Conservation (phyloP, 1,284 basidiomycete species). For the Lentinula novae-zelandiae region DNA sequence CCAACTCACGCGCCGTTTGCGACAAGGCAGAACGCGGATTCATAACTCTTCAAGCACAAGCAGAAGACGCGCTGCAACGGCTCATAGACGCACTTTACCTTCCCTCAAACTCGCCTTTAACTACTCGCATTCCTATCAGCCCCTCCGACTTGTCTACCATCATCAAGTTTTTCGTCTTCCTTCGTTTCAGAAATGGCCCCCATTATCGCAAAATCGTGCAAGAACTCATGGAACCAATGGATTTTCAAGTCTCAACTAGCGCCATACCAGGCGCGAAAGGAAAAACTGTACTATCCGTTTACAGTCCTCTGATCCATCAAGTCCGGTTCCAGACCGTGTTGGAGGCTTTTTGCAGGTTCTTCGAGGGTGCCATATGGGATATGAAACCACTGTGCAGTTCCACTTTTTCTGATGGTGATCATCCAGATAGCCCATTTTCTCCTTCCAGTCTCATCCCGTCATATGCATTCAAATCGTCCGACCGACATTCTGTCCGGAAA, state of each 20-base stretch:
- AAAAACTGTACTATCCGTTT: slow-evolving; percentile 1
- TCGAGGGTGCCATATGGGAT: slow-evolving; percentile 6
- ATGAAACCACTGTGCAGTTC: background rate
- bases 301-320: slow-evolving; percentile 12
- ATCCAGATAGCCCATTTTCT: background rate
- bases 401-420: background rate
- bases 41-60: slow-evolving; percentile 35
- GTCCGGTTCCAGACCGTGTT: slow-evolving; percentile 9
- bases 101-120: slow-evolving; percentile 1
- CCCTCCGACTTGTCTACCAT: slow-evolving; percentile 16
- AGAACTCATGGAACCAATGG: slow-evolving; percentile 10
- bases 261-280: background rate
- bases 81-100: slow-evolving; percentile 26
- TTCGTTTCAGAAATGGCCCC: slow-evolving; percentile 51
- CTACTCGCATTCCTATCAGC: slow-evolving; percentile 25
- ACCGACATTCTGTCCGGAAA: background rate
- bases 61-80: slow-evolving; percentile 33
- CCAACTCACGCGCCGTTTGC: slow-evolving; percentile 30
- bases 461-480: background rate
- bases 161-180: slow-evolving; percentile 44
- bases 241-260: background rate
- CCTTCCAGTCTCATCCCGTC: background rate
- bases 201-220: slow-evolving; percentile 34
- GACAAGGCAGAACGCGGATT: slow-evolving; percentile 39
- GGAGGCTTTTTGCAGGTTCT: slow-evolving; percentile 13